Evolutionary conservation across 176 grass and related monocot species (phyloP).

Genomic region (Sorghum bicolor): Sorghum_bicolor_NCBIv3 NC_012872.2:4548001-4548500

Average conservation of each 20-base stretch:
- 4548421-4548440: conserved; percentile 75
- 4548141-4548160: conserved; percentile 82
- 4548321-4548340: conserved; percentile 80
- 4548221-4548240: conserved; percentile 75
- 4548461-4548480: conserved; percentile 86
- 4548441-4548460: conserved; percentile 82
- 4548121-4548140: conserved; percentile 81
- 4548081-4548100: conserved; percentile 86
- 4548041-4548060: conserved; percentile 71
- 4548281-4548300: conserved; percentile 71
- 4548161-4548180: conserved; percentile 72
- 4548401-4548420: conserved; percentile 83
- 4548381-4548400: conserved; percentile 95
- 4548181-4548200: conserved; percentile 80
- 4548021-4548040: conserved; percentile 74
- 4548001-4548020: conserved; percentile 67
- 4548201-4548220: conserved; percentile 80
- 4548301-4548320: conserved; percentile 75
- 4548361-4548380: conserved; percentile 74
- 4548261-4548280: conserved; percentile 72
- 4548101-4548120: conserved; percentile 88
- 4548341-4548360: conserved; percentile 87
- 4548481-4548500: conserved; percentile 82
- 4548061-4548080: conserved; percentile 69
- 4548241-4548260: conserved; percentile 82